These are phyloP conservation scores for Viola pubescens DNA, from an alignment of 441 rosid genomes.

Conservation along the genomic window DNA sequence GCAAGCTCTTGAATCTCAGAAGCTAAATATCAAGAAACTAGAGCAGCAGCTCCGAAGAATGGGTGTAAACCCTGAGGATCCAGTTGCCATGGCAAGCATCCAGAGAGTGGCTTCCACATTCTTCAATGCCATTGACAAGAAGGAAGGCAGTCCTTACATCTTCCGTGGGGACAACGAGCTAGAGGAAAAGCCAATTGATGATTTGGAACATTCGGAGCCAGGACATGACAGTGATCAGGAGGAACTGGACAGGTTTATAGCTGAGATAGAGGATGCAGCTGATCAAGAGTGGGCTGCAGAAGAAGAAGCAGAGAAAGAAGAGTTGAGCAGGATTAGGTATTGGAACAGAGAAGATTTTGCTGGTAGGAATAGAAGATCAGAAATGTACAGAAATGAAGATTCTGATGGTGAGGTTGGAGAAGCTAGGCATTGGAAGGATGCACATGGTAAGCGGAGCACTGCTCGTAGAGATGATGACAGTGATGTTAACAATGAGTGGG, in stretches of 20 bases:
- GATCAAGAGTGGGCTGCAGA: conserved; percentile 92
- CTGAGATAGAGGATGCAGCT: conserved; percentile 95
- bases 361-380: conserved; percentile 54
- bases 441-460: conserved; percentile 30
- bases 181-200: conserved; percentile 16
- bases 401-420: conserved; percentile 33
- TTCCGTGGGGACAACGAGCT: conserved; percentile 51
- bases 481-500: conserved; percentile 29
- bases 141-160: conserved; percentile 90
- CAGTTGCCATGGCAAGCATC: conserved; percentile 96
- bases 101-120: conserved; percentile 97
- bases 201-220: conserved; percentile 37
- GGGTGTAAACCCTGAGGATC: conserved; percentile 98
- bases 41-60: conserved; percentile 82
- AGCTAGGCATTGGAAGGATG: conserved; percentile 33
- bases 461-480: conserved; percentile 34
- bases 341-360: conserved; percentile 71
- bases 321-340: conserved; percentile 61
- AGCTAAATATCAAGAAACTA: conserved; percentile 82
- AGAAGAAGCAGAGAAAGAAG: conserved; percentile 87
- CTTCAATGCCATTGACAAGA: conserved; percentile 89
- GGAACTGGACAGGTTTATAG: conserved; percentile 80
- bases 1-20: conserved; percentile 98
- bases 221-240: conserved; percentile 86
- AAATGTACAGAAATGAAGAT: conserved; percentile 31